A percentile compares a stretch with the other conserved stretches of the same genome.
Evolutionary conservation across 495 filamentous ascomycete genomes (phyloP).

Genomic region (Xylaria bambusicola): DNA sequence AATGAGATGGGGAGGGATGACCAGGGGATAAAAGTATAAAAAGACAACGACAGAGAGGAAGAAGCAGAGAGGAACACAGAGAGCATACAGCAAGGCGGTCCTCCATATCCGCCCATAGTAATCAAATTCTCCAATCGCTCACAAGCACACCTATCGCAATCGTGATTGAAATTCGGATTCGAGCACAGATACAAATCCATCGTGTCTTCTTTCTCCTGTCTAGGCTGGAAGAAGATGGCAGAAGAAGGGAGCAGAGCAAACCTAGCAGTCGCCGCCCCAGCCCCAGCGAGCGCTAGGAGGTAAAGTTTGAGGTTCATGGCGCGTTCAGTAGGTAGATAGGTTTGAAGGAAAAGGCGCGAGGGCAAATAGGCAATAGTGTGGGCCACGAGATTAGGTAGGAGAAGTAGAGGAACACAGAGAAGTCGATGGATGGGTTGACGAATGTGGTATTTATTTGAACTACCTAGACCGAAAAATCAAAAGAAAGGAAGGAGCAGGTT

Average conservation of each 20-base stretch:
- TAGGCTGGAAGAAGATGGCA: background rate
- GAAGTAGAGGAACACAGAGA: background rate
- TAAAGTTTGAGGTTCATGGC: slow-evolving; percentile 14
- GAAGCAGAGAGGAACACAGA: background rate
- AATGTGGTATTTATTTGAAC: too few species aligned
- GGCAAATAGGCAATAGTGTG: background rate
- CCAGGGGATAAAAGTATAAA: background rate
- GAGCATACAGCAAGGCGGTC: slow-evolving; percentile 27
- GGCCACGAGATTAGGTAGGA: background rate
- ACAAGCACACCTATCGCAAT: slow-evolving; percentile 23
- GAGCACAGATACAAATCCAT: slow-evolving; percentile 25
- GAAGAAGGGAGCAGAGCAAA: background rate
- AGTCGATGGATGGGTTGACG: too few species aligned
- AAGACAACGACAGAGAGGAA: slow-evolving; percentile 8
- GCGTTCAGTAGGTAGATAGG: background rate
- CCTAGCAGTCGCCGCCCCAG: background rate
- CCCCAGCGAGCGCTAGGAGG: slow-evolving; percentile 8
- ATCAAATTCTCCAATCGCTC: slow-evolving; percentile 17
- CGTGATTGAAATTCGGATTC: slow-evolving; percentile 26
- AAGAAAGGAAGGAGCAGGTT: too few species aligned
- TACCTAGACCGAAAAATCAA: too few species aligned
- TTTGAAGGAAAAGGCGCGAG: background rate
- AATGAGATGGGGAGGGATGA: background rate
- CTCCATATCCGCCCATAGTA: slow-evolving; percentile 17
- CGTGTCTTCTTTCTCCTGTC: slow-evolving; percentile 21